Percentiles rank a stretch among this genome's conserved stretches.
Evolutionary conservation across 352 stramenopile species (phyloP).

Genomic region (Pythium monospermum): DNA sequence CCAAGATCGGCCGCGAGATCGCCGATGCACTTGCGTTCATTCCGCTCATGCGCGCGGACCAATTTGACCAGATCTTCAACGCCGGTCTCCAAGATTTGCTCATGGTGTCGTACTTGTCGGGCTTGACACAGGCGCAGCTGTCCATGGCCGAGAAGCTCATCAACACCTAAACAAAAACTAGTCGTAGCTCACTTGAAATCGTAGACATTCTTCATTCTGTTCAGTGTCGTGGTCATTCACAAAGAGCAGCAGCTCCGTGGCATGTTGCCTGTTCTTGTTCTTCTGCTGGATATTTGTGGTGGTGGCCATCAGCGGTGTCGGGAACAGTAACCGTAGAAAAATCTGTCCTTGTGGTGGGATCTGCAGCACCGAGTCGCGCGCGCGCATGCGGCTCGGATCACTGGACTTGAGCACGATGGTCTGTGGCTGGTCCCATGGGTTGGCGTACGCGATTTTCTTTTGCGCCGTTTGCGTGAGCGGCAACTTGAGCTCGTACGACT

Average conservation of each 20-base stretch:
- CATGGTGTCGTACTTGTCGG: slow-evolving; percentile 98
- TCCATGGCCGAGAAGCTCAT: slow-evolving; percentile 98
- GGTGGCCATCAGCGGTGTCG: background rate
- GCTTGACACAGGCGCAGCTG: slow-evolving; percentile 96
- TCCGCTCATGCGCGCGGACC: slow-evolving; percentile 89
- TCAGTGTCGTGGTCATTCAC: slow-evolving; percentile 89
- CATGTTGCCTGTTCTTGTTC: slow-evolving; percentile 1
- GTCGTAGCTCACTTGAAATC: slow-evolving; percentile 78
- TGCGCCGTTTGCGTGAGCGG: slow-evolving; percentile 49
- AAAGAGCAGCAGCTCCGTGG: slow-evolving; percentile 81
- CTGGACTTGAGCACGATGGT: slow-evolving; percentile 83
- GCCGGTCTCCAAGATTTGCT: slow-evolving; percentile 96
- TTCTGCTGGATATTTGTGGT: too few species aligned
- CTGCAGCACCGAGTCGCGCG: slow-evolving; percentile 61
- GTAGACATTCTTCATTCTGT: slow-evolving; percentile 91
- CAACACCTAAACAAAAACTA: slow-evolving; percentile 58
- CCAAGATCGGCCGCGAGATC: slow-evolving; percentile 90
- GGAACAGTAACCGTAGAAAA: slow-evolving; percentile 55
- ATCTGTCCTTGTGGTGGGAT: slow-evolving; percentile 41
- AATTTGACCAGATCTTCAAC: slow-evolving; percentile 97
- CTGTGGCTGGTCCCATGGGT: slow-evolving; percentile 88
- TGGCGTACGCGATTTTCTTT: slow-evolving; percentile 93
- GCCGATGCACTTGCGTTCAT: slow-evolving; percentile 92
- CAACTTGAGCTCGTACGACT: slow-evolving; percentile 89
- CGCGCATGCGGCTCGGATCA: slow-evolving; percentile 57